A percentile compares a stretch with the other conserved stretches of the same genome.
Evolutionary conservation across 2,329 filamentous ascomycete species (phyloP).

Genomic region (Xylaria sp.): DNA sequence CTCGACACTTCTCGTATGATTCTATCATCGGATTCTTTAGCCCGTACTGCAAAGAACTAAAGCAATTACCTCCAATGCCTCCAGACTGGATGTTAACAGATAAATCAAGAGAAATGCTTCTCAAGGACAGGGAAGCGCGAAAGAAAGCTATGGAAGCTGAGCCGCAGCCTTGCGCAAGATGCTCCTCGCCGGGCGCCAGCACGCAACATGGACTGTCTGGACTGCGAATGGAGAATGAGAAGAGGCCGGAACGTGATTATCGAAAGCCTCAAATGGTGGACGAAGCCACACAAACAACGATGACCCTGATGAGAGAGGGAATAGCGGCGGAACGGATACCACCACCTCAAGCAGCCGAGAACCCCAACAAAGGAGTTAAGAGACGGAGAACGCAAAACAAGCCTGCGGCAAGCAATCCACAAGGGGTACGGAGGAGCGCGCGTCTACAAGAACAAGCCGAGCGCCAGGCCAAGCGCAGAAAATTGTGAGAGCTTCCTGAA

Average conservation of each 20-base stretch:
- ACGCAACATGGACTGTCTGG: not conserved
- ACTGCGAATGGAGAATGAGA: not conserved
- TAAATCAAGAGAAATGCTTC: not conserved
- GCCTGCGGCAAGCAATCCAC: not conserved
- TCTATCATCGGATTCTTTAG: conserved; percentile 7
- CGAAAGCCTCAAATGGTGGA: not conserved
- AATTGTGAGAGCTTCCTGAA: too few relatives aligned
- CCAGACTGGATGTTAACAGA: too few relatives aligned
- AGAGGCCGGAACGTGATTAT: not conserved
- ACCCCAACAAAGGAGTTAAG: not conserved
- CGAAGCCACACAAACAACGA: not conserved
- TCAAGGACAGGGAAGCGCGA: not conserved
- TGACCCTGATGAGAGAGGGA: not conserved
- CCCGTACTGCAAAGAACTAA: conserved; percentile 1
- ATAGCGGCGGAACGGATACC: not conserved
- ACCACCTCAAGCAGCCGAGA: not conserved
- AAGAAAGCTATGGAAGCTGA: not conserved
- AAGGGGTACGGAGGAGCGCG: not conserved
- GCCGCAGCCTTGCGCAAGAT: not conserved
- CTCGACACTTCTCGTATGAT: conserved; percentile 16
- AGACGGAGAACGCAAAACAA: not conserved
- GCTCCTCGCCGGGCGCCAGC: too few relatives aligned
- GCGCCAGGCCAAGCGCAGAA: not conserved
- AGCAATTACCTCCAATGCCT: too few relatives aligned
- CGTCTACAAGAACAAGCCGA: conserved; percentile 1